phyloP scores from a whole-genome alignment of 306 rosid species.

The Malus domestica region ASM211411v1 NC_041798.1:29684501-29685000 shows the following conservation, averaged over 20 bases:
- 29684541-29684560: neutral
- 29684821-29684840: neutral
- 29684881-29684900: neutral
- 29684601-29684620: constrained; percentile 5
- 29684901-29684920: neutral
- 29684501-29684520: neutral
- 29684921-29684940: neutral
- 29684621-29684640: neutral
- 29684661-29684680: constrained; percentile 5
- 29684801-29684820: neutral
- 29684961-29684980: neutral
- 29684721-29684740: neutral
- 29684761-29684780: neutral
- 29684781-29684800: neutral
- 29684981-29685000: accelerated
- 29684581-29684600: constrained; percentile 7
- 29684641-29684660: constrained; percentile 7
- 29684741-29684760: neutral
- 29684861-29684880: neutral
- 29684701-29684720: neutral
- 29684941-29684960: neutral
- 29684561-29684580: neutral
- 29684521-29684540: neutral
- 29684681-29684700: constrained; percentile 15
- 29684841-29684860: neutral